phyloP scores from a whole-genome alignment of 768 basidiomycete species.

The Suillus discolor region DNA sequence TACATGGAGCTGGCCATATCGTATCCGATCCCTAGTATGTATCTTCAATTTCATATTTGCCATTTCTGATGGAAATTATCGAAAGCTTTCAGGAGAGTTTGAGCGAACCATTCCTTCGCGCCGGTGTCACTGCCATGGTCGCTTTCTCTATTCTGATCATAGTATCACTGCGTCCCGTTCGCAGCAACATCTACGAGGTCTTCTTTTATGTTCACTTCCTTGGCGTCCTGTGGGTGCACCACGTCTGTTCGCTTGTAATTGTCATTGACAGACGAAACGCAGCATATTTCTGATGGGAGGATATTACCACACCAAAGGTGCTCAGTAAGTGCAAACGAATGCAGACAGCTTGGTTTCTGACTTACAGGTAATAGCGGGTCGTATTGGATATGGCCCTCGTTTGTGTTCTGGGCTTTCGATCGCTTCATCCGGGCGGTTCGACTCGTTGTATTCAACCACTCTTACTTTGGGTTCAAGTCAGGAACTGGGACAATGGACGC shows the following conservation, averaged over 20 bases:
- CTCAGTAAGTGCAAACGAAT: slow-evolving; percentile 14
- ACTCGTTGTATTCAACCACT: slow-evolving; percentile 45
- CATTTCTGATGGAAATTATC: background rate
- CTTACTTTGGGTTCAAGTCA: slow-evolving; percentile 35
- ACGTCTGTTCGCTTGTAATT: rapidly evolving
- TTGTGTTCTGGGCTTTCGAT: slow-evolving; percentile 44
- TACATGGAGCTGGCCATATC: slow-evolving; percentile 41
- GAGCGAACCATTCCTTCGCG: slow-evolving; percentile 22
- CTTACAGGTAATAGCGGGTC: slow-evolving; percentile 17
- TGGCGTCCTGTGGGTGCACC: slow-evolving; percentile 39
- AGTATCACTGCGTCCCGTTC: slow-evolving; percentile 51
- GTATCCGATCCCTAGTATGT: slow-evolving; percentile 15
- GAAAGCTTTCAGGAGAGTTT: slow-evolving; percentile 6
- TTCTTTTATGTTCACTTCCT: slow-evolving; percentile 54
- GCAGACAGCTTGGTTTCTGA: background rate
- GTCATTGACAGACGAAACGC: slow-evolving; percentile 11
- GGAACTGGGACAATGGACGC: slow-evolving; percentile 37
- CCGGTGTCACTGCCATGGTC: slow-evolving; percentile 39
- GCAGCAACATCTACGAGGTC: slow-evolving; percentile 49
- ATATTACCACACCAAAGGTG: slow-evolving; percentile 41
- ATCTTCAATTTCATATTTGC: no score
- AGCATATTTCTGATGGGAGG: slow-evolving; percentile 40
- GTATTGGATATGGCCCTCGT: slow-evolving; percentile 34
- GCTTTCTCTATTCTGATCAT: slow-evolving; percentile 46
- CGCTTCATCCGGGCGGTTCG: slow-evolving; percentile 50